These are phyloP conservation scores for Trifolium dubium DNA, from an alignment of 306 rosid species.

Conservation along the genomic window DNA sequence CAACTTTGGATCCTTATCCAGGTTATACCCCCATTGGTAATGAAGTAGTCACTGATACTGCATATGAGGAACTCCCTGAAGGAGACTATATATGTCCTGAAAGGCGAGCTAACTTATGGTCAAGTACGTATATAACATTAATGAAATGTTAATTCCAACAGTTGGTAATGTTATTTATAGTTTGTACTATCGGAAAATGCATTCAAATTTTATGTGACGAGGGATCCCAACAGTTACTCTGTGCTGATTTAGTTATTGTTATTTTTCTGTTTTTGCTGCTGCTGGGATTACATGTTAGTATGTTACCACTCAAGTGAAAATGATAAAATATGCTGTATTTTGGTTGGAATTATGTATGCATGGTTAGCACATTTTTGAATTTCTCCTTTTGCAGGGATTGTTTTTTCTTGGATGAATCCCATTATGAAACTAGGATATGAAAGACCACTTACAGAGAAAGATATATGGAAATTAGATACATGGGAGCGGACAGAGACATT, in stretches of 20 bases:
- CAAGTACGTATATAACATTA: constrained; percentile 63
- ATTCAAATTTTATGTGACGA: neutral
- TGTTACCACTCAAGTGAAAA: constrained; percentile 28
- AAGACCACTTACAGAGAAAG: constrained; percentile 87
- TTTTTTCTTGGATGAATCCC: constrained; percentile 87
- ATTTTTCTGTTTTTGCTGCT: neutral
- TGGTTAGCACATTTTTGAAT: constrained; percentile 36
- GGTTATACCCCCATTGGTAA: constrained; percentile 68
- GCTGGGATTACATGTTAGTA: constrained; percentile 20
- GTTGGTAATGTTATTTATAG: constrained; percentile 12
- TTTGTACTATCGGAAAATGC: constrained; percentile 22
- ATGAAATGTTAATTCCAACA: constrained; percentile 27
- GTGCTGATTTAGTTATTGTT: constrained; percentile 18
- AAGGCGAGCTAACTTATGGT: constrained; percentile 61
- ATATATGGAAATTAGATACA: constrained; percentile 87
- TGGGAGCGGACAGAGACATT: constrained; percentile 92
- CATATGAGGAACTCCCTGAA: constrained; percentile 85
- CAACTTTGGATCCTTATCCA: constrained; percentile 86
- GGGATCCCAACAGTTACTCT: constrained; percentile 27
- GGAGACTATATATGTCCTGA: constrained; percentile 89
- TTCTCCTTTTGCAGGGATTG: constrained; percentile 53
- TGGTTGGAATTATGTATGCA: constrained; percentile 18
- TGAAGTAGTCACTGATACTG: constrained; percentile 65
- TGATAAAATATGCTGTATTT: constrained; percentile 2
- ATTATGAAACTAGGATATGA: constrained; percentile 77